These are phyloP conservation scores for Nitzschia inconspicua DNA, from an alignment of 108 stramenopile genomes.

Conservation along the genomic window DNA sequence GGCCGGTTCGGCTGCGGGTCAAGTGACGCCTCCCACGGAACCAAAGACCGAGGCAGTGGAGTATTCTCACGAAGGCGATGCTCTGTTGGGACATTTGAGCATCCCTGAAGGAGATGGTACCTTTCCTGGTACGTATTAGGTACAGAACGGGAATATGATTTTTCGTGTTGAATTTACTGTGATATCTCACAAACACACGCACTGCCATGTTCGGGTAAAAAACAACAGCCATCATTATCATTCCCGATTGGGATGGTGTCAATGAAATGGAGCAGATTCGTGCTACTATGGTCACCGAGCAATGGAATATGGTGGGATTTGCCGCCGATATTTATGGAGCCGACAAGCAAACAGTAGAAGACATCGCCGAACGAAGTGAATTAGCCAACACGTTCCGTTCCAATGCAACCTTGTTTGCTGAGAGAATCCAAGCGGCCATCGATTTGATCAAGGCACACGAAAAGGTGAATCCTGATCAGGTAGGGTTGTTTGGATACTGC, in stretches of 20 bases:
- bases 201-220: background rate
- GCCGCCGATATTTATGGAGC: conserved; percentile 50
- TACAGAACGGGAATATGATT: background rate
- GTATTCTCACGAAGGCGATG: background rate
- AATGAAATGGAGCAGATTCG: conserved; percentile 43
- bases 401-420: conserved; percentile 31
- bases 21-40: background rate
- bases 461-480: conserved; percentile 25
- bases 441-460: conserved; percentile 20
- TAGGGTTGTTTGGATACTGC: conserved; percentile 41
- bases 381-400: conserved; percentile 18
- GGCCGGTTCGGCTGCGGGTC: background rate
- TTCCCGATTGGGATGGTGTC: conserved; percentile 15
- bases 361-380: background rate
- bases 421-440: conserved; percentile 38
- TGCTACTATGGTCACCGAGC: conserved; percentile 38
- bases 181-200: background rate
- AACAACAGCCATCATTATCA: too few relatives aligned
- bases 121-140: background rate
- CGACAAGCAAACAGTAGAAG: conserved; percentile 15
- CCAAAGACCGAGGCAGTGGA: background rate
- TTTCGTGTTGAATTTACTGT: background rate
- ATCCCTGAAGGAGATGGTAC: conserved; percentile 2
- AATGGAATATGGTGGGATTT: conserved; percentile 37
- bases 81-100: conserved; percentile 16